These are phyloP conservation scores for Didymella sp. DNA, from an alignment of 2,329 filamentous ascomycete species.

Conservation along the genomic window DNA sequence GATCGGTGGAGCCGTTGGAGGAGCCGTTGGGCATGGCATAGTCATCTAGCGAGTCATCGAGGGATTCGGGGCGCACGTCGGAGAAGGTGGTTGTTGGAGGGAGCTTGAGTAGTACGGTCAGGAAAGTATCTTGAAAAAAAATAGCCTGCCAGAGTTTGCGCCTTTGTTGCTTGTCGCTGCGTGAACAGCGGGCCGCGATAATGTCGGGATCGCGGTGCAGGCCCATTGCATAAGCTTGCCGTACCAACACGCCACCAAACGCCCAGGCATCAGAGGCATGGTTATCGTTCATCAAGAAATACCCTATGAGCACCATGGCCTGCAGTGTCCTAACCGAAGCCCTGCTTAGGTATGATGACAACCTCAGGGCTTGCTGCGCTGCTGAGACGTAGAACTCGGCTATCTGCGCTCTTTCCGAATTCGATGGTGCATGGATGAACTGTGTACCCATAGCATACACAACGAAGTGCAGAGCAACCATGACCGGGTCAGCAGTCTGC, in stretches of 20 bases:
- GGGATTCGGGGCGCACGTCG: conserved; percentile 77
- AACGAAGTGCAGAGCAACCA: conserved; percentile 76
- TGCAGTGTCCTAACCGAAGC: conserved; percentile 76
- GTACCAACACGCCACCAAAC: conserved; percentile 77
- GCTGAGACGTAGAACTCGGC: conserved; percentile 84
- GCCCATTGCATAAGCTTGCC: conserved; percentile 83
- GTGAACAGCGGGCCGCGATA: conserved; percentile 68
- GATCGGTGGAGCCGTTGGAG: conserved; percentile 45
- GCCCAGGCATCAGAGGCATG: conserved; percentile 84
- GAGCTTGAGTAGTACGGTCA: conserved; percentile 78
- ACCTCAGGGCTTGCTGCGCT: conserved; percentile 76
- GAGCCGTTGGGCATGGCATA: conserved; percentile 68
- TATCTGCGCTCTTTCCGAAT: conserved; percentile 72
- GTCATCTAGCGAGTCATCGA: conserved; percentile 70
- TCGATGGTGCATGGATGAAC: conserved; percentile 67
- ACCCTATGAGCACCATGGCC: conserved; percentile 81
- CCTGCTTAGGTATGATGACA: conserved; percentile 78
- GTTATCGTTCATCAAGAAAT: conserved; percentile 86
- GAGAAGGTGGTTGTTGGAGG: conserved; percentile 81
- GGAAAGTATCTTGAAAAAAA: conserved; percentile 79
- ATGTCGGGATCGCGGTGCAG: conserved; percentile 80
- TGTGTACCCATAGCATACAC: conserved; percentile 81
- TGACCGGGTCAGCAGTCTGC: conserved; percentile 67
- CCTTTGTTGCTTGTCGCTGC: conserved; percentile 78
- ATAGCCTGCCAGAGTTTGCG: conserved; percentile 85